Evolutionary conservation across 352 stramenopile genomes (phyloP), one percentile per base, ranked within the genome.

Genomic region (Globisporangium parvum): DNA sequence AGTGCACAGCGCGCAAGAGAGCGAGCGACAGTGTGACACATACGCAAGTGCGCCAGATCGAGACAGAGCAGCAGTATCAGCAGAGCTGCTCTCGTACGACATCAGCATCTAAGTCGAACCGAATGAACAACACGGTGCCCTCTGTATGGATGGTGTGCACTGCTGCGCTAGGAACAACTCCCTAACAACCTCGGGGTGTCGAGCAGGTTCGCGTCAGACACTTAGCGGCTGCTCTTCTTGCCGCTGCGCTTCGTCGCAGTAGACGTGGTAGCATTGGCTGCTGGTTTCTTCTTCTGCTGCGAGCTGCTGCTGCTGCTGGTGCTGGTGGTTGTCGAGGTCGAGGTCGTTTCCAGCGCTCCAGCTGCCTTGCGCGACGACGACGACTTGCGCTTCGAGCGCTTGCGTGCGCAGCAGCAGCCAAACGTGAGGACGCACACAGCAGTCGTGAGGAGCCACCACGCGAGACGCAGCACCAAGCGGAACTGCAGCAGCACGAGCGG

Each of bases 401-500:
- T 69, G 11, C 63, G 50, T 15, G 73, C 62, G 55, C 71, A 88
- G 77, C 77, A 91, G 52, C 79, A 66, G 40, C 80, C 80, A 51
- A 71, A 69, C 26, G 78, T 87, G 18, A 71, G 48, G 18, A 88
- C 41, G 33, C 65, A 89, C 33, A 88, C 40, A 10, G 56, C 55
- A 42, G 75, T 85, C 46, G 69, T 69, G 21, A 91, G 48, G 0
- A 84, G 44, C 69, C 78, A 90, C 77, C 75, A 88, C 18, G 63
- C 55, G 4, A 86, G 40, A 37, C 70, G 76, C 46, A 89, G 50
- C 12, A 66, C 65, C 28, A 89, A 51, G 33, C 77, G 75, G 35
- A 85, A 59, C 48, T 73, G 55, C 37, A 89, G 49, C 24, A 79
- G 59, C 57, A 70, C 72, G 23, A 89, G 51, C 44, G 81, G 79